Evolutionary conservation across 352 stramenopile genomes (phyloP), one percentile per base, ranked within the genome.

Genomic region (Globisporangium splendens): DNA sequence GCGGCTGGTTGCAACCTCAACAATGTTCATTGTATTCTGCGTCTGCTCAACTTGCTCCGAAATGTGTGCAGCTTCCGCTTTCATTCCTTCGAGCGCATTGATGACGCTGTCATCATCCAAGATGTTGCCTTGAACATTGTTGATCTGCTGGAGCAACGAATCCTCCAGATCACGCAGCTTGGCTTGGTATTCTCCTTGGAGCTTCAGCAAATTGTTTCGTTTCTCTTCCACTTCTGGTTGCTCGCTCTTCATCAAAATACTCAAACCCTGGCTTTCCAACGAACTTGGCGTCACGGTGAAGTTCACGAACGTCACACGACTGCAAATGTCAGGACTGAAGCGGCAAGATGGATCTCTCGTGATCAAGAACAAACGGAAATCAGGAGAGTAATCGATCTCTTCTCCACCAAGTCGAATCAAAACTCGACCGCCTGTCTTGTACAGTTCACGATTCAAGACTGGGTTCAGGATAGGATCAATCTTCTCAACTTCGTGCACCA

Each of bases 381-480:
- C 93, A 0, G 97, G 98, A 52, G 92, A 98, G 73, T 99, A 99
- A 65, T 99, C 98, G 59, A 99, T 99, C 60, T 99, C 97, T 74
- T 99, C 97, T 15, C 93, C 97, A 41, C 95, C 98, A 53, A 99
- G 88, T 38, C 97, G 88, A 63, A 99, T 97, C 18, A 99, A 74
- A 20, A 97, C 97, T 24, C 97, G 87, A n/a, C 97, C 97, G 53
- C 97, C 98, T 38, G 95, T 99, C 69, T 98, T 95, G 73, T 99
- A 98, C 48, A 99, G 83, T 72, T 99, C 97, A 47, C 96, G 95
- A 70, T 99, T 99, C 53, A 99, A 71, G 33, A 99, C 93, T 28
- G 98, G 98, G 73, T 99, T 99, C 55, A 99, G 65, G 31, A 99
- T 97, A 47, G 98, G 97, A 72, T 99, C 98, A 48, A 99, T 97